A percentile compares a stretch with the other conserved stretches of the same genome.
Conservation (phyloP, 148 eudicot species). For the Euryodendron excelsum region DNA sequence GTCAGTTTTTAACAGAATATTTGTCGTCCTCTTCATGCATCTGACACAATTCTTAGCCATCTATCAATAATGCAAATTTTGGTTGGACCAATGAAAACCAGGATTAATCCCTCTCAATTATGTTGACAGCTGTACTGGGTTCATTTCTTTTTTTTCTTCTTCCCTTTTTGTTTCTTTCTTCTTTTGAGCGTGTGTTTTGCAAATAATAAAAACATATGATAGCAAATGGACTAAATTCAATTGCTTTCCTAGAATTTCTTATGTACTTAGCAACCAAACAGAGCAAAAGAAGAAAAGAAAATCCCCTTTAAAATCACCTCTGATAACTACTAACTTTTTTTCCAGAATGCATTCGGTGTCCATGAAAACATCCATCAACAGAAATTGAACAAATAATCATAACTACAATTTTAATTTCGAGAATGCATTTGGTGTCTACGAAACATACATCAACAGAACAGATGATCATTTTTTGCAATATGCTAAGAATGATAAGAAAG, state of each 20-base stretch:
- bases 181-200: too few species aligned
- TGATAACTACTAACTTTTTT: too few species aligned
- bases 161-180: too few species aligned
- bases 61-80: neutral
- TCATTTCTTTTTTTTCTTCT: neutral
- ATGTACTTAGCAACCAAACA: neutral
- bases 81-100: neutral
- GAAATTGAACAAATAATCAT: neutral
- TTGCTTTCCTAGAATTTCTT: neutral
- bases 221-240: neutral
- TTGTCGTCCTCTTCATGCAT: conserved; percentile 1
- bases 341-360: neutral
- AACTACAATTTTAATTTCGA: too few species aligned
- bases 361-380: neutral
- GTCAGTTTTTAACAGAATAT: neutral
- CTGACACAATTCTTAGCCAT: neutral
- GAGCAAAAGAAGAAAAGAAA: neutral
- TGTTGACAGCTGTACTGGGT: neutral
- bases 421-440: too few species aligned
- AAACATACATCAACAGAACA: too few species aligned
- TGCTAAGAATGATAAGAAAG: neutral
- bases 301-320: neutral
- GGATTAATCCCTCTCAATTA: neutral
- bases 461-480: neutral
- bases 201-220: too few species aligned